Base-by-base conservation (phyloP, 2,329 filamentous ascomycete genomes). In the Colletotrichum destructivum region DNA sequence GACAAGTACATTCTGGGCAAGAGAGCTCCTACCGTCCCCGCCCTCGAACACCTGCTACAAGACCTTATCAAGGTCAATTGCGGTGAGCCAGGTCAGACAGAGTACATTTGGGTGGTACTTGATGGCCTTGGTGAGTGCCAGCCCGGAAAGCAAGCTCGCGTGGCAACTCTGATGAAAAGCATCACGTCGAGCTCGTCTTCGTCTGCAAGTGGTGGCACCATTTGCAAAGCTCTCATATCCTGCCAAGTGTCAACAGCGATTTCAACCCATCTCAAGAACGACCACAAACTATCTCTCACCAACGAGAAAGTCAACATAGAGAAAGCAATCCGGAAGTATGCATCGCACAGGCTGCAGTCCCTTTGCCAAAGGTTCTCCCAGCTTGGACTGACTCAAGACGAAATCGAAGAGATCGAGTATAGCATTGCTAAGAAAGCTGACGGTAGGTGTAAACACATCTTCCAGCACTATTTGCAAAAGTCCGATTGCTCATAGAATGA, bases 71-170 rank as follows among this genome's bases (percentile, higher is more conserved):
- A 26, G 13, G 35, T 56, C 13, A 35, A 59, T 57, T 62, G 66
- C 40, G 55, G 68, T 62, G 1, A 55, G 8, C 31, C 69, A 40
- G 13, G 66, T 63, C 42, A 69, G 61, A 38, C 57, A 55, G 16
- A 31, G 44, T 21, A 51, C 4, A 42, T 64, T 5, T 54, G 54
- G 42, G 57, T 70, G 35, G 21, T 70, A 12, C n/a, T 70, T 8
- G 67, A 70, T 21, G 67, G 67, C 9, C 18, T 70, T 8, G 52
- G 61, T n/a, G 61, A 59, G 44, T 70, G 67, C 26, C 54, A 65
- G 18, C 44, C 44, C 5, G 42, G 13, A 15, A 16, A 31, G 26
- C 26, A 31, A 31, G 26, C 26, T 31, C 26, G 26, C 26, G 3
- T 31, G 26, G 26, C 26, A 31, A 31, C 26, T 31, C 26, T 31